Percentiles rank a stretch among this genome's conserved stretches.
Evolutionary conservation across 208 protist species (phyloP).

Genomic region (Leishmania martiniquensis): DNA sequence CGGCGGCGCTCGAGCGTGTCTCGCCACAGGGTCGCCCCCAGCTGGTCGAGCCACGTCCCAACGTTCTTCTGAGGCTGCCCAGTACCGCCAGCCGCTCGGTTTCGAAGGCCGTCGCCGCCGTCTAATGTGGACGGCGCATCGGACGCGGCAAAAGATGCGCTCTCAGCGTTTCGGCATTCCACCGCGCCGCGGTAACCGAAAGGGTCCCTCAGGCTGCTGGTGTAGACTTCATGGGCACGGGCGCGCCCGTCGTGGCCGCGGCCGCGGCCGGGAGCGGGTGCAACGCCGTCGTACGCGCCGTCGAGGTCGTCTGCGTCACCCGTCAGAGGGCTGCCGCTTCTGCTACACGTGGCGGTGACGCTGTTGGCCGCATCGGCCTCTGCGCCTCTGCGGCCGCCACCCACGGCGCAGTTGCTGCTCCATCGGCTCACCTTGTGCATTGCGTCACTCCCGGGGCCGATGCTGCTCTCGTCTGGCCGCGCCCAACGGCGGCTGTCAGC

Average conservation of each 20-base stretch:
- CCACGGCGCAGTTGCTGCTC: background rate
- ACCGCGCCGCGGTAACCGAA: background rate
- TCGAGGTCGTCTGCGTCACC: background rate
- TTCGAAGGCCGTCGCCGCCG: background rate
- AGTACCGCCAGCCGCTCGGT: background rate
- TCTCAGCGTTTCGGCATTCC: background rate
- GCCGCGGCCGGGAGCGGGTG: too few species aligned
- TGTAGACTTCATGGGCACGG: too few species aligned
- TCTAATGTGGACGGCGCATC: background rate
- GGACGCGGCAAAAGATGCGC: background rate
- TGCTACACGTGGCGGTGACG: background rate
- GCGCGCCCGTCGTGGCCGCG: background rate
- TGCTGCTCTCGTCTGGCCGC: background rate
- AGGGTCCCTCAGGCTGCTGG: background rate
- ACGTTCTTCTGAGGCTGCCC: background rate
- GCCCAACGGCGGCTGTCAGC: background rate
- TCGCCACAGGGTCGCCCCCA: constrained; percentile 35
- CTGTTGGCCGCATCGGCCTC: background rate
- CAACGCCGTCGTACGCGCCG: background rate
- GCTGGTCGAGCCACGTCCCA: constrained; percentile 20
- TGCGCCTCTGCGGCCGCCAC: background rate
- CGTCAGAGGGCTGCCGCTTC: background rate
- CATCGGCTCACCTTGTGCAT: background rate
- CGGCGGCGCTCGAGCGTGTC: constrained; percentile 22
- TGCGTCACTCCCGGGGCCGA: background rate